A percentile compares a stretch with the other conserved stretches of the same genome.
phyloP scores from a whole-genome alignment of 108 stramenopile genomes.

The Skeletonema marinoi region DNA sequence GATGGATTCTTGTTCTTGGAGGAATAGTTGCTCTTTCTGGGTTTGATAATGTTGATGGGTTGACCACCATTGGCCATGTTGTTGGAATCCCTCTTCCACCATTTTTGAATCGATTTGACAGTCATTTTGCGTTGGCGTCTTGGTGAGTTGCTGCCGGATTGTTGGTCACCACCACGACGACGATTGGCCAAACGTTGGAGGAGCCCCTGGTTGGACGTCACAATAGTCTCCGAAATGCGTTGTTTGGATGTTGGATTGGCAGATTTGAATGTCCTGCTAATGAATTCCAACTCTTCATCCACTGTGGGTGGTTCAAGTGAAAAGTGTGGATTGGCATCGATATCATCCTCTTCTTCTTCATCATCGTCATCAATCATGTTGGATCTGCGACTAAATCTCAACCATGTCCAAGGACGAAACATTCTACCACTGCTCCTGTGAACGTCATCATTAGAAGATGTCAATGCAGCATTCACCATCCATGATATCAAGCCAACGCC shows the following conservation, averaged over 20 bases:
- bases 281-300: conserved; percentile 38
- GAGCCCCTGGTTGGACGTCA: neutral
- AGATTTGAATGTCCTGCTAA: conserved; percentile 24
- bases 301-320: conserved; percentile 10
- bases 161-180: neutral
- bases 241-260: conserved; percentile 27
- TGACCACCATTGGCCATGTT: neutral
- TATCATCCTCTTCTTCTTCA: conserved; percentile 14
- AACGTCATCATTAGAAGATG: neutral
- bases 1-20: conserved; percentile 14
- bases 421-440: neutral
- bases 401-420: neutral
- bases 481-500: neutral
- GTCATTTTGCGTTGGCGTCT: conserved; percentile 25
- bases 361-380: neutral
- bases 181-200: neutral
- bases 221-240: conserved; percentile 17
- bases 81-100: conserved; percentile 33
- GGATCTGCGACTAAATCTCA: neutral
- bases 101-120: conserved; percentile 30
- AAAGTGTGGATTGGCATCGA: neutral
- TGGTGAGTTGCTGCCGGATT: neutral
- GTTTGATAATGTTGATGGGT: conserved; percentile 27
- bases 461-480: neutral
- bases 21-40: neutral